phyloP scores from a whole-genome alignment of 495 filamentous ascomycete species.

The Extremus antarcticus region DNA sequence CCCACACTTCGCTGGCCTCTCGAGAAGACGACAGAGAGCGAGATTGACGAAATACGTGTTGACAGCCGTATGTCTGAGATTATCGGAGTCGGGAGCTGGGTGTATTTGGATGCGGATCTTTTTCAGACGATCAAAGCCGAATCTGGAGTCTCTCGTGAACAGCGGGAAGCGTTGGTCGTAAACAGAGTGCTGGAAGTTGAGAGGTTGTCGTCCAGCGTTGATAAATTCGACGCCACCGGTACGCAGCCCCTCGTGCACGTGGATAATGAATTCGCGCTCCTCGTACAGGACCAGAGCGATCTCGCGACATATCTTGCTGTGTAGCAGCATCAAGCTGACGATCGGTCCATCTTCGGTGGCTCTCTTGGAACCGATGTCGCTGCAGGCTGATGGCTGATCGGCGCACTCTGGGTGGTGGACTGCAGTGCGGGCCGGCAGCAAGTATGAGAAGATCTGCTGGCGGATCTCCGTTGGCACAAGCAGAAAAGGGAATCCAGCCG shows the following conservation, averaged over 20 bases:
- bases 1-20: neutral
- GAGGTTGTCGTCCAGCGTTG: slow-evolving; percentile 11
- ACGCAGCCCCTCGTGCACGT: slow-evolving; percentile 14
- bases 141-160: no score
- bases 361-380: neutral
- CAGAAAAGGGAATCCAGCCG: neutral
- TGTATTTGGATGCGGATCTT: slow-evolving; percentile 14
- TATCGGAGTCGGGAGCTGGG: neutral
- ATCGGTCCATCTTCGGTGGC: neutral
- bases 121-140: slow-evolving; percentile 4
- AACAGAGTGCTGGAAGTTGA: slow-evolving; percentile 10
- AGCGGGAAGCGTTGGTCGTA: slow-evolving; percentile 6
- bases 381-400: no score
- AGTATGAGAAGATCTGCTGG: neutral
- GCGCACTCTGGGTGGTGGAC: neutral
- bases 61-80: slow-evolving; percentile 2
- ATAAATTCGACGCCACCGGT: slow-evolving; percentile 16
- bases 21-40: slow-evolving; percentile 9
- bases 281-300: slow-evolving; percentile 13
- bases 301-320: slow-evolving; percentile 6
- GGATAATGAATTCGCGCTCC: slow-evolving; percentile 15
- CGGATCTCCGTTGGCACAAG: neutral
- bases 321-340: slow-evolving; percentile 12
- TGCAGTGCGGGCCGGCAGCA: neutral
- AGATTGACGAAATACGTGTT: slow-evolving; percentile 17